These are phyloP conservation scores for Cenococcum geophilum DNA, from an alignment of 495 filamentous ascomycete genomes.

Conservation along the genomic window DNA sequence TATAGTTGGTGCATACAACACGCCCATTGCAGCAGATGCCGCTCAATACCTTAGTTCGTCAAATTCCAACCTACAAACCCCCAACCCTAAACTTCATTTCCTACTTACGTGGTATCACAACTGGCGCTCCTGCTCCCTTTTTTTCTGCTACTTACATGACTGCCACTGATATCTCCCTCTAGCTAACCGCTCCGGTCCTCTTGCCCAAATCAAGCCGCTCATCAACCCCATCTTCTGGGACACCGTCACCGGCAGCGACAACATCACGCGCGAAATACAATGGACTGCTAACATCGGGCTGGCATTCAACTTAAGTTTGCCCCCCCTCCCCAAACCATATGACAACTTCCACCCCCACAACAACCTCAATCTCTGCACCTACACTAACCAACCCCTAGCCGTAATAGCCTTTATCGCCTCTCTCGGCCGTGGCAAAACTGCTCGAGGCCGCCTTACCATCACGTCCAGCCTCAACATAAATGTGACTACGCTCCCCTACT, in stretches of 20 bases:
- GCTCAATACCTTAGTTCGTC: background rate
- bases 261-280: background rate
- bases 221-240: background rate
- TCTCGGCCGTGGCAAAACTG: background rate
- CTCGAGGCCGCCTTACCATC: background rate
- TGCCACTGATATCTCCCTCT: background rate
- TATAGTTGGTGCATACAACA: slow-evolving; percentile 1
- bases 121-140: too few relatives aligned
- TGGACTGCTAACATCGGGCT: background rate
- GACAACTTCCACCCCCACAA: too few relatives aligned
- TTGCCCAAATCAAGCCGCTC: background rate
- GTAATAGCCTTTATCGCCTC: background rate
- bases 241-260: background rate
- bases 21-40: background rate
- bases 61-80: too few relatives aligned
- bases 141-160: too few relatives aligned
- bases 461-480: background rate
- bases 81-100: background rate
- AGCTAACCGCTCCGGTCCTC: background rate
- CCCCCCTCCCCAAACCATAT: too few relatives aligned
- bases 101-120: too few relatives aligned
- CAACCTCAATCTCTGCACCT: too few relatives aligned
- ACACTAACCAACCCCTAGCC: background rate
- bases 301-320: background rate
- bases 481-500: slow-evolving; percentile 1